Base-by-base conservation (phyloP, 108 stramenopile species). In the Skeletonema menzelii region DNA sequence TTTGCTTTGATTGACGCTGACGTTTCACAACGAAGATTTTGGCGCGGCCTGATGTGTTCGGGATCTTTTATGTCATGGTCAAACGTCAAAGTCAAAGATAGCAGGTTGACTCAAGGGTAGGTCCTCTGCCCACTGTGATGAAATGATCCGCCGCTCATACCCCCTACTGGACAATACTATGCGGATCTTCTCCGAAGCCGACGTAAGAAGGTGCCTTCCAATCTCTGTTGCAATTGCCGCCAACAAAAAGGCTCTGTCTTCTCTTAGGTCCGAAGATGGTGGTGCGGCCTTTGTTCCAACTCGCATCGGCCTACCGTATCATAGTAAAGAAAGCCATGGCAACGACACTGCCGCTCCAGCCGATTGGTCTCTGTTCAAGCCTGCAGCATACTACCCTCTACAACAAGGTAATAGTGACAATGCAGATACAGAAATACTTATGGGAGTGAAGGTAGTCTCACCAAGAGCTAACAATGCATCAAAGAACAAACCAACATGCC, bases 321-420 rank as follows among this genome's bases (percentile, higher is more conserved):
- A 72, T 12, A 42, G 30, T 27, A 8, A 15, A 17, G 26, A 26
- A 24, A 37, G 7, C 31, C 56, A 44, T 26, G 17, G 31, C 24
- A 22, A 27, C 44, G 53, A 24, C 37, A 70, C 64, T 13, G 5
- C 46, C 27, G 32, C 66, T 7, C 60, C 85, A 13, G 59, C 73
- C 15, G 92, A 93, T 79, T 90, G 87, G 89, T 85, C 89, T 14
- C 76, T 93, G 1, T 89, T 93, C 77, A 93, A 93, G 80, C 92
- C 92, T 44, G 92, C 92, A 31, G 85, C 87, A 10, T 85, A 79
- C 64, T 86, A 86, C 56, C 66, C 72, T 5, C 40, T 64, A 17
- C 68, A 22, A 3, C 22, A n/a, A 59, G 24, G 15, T n/a, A 26
- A 34, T 38, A 70, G 17, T 8, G 60, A 31, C 0, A 22, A 42